phyloP scores from a whole-genome alignment of 352 stramenopile species.

The Phytophthora sp. region DNA sequence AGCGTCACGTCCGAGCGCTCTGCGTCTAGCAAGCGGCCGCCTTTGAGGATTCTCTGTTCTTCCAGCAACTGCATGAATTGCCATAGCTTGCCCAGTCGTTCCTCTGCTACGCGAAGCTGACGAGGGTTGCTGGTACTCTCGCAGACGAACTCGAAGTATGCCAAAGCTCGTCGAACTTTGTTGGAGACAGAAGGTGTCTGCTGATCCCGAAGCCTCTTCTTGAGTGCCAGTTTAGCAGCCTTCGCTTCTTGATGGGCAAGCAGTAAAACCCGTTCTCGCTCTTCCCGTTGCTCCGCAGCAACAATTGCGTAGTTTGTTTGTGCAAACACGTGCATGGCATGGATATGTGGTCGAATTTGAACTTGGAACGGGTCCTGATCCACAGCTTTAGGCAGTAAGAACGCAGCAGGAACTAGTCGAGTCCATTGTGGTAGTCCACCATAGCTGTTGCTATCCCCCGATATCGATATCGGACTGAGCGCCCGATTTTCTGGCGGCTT shows the following conservation, averaged over 20 bases:
- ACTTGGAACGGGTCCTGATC: slow-evolving; percentile 60
- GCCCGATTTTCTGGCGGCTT: slow-evolving; percentile 39
- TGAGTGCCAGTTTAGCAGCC: slow-evolving; percentile 48
- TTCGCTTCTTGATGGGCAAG: slow-evolving; percentile 64
- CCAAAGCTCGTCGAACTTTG: slow-evolving; percentile 60
- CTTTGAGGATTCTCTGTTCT: slow-evolving; percentile 79
- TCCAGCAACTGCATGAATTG: slow-evolving; percentile 74
- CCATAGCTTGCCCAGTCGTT: slow-evolving; percentile 76
- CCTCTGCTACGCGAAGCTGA: slow-evolving; percentile 38
- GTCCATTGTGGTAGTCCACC: slow-evolving; percentile 22
- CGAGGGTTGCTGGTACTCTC: slow-evolving; percentile 54
- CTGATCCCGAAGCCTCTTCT: slow-evolving; percentile 40
- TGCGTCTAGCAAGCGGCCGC: slow-evolving; percentile 64
- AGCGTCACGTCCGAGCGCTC: slow-evolving; percentile 59
- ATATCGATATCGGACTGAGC: slow-evolving; percentile 16
- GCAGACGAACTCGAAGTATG: slow-evolving; percentile 69
- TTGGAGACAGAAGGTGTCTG: slow-evolving; percentile 44
- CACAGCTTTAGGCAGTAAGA: slow-evolving; percentile 52
- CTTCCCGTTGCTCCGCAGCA: slow-evolving; percentile 48
- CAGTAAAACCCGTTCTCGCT: slow-evolving; percentile 59
- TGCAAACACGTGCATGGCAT: slow-evolving; percentile 60
- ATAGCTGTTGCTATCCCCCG: slow-evolving; percentile 23
- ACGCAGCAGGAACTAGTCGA: slow-evolving; percentile 35
- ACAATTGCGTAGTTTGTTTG: slow-evolving; percentile 47
- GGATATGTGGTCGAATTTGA: slow-evolving; percentile 61